Base-by-base conservation (phyloP, 352 stramenopile species). In the Halophytophthora polymorphica region DNA sequence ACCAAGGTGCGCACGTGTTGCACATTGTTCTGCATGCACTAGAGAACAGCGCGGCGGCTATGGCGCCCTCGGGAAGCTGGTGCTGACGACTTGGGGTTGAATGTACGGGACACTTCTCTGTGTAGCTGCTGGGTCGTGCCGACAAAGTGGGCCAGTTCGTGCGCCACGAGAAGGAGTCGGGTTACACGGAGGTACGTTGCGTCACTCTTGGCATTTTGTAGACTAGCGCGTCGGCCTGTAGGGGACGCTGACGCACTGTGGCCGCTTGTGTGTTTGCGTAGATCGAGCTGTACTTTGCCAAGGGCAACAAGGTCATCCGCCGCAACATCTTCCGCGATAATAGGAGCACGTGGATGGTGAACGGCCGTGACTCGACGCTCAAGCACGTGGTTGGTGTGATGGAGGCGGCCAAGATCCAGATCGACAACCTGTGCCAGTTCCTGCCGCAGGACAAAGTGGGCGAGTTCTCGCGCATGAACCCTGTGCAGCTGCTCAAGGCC, bases 351-450 rank as follows among this genome's bases (percentile, higher is more conserved):
- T 95, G 85, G 85, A 75, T 85, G 46, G 64, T 95, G 22, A 74
- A 95, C 40, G 81, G 75, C 15, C 75, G 64, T 21, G 77, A 89
- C 42, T 61, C 74, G 23, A 88, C 77, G 37, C 72, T 88, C 4
- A 90, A 88, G 53, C 71, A 77, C 11, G 69, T 95, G 22, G 67
- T 61, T 6, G 65, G 87, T 13, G 53, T 98, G 6, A 94, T 98
- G 50, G 61, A 86, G 34, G 59, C 72, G 14, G 72, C 90, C n/a
- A 83, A 93, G 33, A 99, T 99, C 55, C 82, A 97, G 55, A 96
- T 99, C 62, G 93, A 98, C 68, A 99, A 99, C 60, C 76, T 99
- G 29, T 99, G 96, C 53, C 98, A 98, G 40, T 99, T 99, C 58
- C 65, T 99, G 19, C 97, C 97, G 2, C 97, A 99, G 66, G 96